A percentile compares a stretch with the other conserved stretches of the same genome.
phyloP scores from a whole-genome alignment of 208 protist genomes.

The Naegleria lovaniensis region DNA sequence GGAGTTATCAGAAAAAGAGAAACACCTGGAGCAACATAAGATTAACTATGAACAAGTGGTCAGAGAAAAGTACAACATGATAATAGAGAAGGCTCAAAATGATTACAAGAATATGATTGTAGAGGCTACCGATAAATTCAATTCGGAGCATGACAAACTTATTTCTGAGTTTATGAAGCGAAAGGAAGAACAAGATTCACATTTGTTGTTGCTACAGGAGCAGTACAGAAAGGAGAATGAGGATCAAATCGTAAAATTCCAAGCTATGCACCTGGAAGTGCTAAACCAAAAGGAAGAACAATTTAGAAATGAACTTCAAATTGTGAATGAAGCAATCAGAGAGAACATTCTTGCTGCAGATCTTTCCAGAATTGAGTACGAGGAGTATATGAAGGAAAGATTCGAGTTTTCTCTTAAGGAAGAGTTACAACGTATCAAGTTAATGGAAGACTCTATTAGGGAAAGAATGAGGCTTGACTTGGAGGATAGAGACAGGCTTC shows the following conservation, averaged over 20 bases:
- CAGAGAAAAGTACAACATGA: neutral
- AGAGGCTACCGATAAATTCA: neutral
- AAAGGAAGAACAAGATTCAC: neutral
- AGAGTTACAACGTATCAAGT: neutral
- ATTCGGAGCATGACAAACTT: neutral
- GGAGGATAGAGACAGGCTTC: neutral
- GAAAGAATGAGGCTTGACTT: neutral
- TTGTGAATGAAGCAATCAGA: neutral
- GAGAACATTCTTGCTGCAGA: neutral
- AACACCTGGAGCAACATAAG: neutral
- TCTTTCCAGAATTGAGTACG: neutral
- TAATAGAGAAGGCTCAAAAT: neutral
- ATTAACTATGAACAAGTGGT: conserved; percentile 7
- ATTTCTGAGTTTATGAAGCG: neutral
- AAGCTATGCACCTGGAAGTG: neutral
- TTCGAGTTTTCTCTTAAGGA: neutral
- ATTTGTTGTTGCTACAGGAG: neutral
- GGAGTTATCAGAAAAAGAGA: neutral
- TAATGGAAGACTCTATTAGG: neutral
- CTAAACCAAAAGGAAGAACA: neutral
- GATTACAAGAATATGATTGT: neutral
- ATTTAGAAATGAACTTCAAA: neutral
- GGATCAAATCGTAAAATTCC: neutral
- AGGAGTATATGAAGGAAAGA: neutral
- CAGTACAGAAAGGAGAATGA: neutral